Base-by-base conservation (phyloP, 106 monocot genomes). In the Dendrobium officinale region DNA sequence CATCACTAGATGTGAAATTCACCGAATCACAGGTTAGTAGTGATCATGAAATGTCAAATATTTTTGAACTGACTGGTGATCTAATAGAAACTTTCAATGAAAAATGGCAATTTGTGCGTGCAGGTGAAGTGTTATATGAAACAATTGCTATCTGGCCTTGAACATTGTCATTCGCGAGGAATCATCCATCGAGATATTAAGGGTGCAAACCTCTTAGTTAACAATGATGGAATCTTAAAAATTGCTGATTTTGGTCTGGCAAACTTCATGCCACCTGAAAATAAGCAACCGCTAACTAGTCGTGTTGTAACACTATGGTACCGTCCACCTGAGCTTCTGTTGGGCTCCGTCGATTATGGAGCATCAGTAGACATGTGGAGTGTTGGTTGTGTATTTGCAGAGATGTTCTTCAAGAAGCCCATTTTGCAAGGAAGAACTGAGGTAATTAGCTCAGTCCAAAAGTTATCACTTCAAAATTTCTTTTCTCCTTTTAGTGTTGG, bases 301-400 rank as follows among this genome's bases (percentile, higher is more conserved):
- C 89, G 92, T 79, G 92, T 92, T 33, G 89, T 92, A 40, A 92
- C 92, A 20, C 82, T 92, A 6, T 92, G 92, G 92, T 92, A 92
- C 76, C 92, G 92, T 13, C 92, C 92, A 75, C 92, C 92, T 78
- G 92, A 92, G 78, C 87, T 92, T 72, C 82, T 92, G 42, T 80
- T 92, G 44, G 92, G 92, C 78, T 92, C 92, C 44, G 89, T 89
- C 20, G 80, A 84, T 54, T 92, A 92, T 87, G 89, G 86, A 79
- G 75, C 79, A 75, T 81, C 87, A 68, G 89, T 92, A 5, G 92
- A 92, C 75, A 78, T 92, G 78, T 92, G 92, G 92, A 92, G 92
- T 77, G 89, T 87, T 70, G 92, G 92, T 7, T 92, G 92, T 84
- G 89, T 92, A 31, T 92, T 92, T 82, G 92, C 89, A 7, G 92